Percentiles rank a stretch among this genome's conserved stretches.
phyloP scores from a whole-genome alignment of 1,284 basidiomycete species.

The Fomitopsis palustris region DNA sequence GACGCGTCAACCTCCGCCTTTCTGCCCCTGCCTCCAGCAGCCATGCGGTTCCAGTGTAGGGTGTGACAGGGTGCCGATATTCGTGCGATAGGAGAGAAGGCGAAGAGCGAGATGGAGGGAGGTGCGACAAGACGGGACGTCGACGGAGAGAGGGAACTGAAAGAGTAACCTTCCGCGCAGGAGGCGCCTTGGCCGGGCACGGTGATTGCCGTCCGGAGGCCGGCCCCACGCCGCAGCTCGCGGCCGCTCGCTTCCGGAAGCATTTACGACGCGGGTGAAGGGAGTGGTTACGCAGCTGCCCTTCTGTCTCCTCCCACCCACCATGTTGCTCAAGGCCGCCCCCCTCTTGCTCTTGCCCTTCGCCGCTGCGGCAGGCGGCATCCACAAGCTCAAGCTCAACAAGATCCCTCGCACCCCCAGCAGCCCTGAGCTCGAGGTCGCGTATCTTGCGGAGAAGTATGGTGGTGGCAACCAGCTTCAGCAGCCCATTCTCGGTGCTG shows the following conservation, averaged over 20 bases:
- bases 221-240: not conserved
- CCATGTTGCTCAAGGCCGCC: constrained; percentile 68
- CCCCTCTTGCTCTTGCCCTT: constrained; percentile 62
- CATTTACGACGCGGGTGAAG: not conserved
- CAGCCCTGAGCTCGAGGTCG: constrained; percentile 72
- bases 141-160: not conserved
- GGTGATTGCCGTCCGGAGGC: not conserved
- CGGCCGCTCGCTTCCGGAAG: not conserved
- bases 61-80: not conserved
- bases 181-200: not conserved
- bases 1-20: constrained; percentile 16
- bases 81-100: not conserved
- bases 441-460: constrained; percentile 89
- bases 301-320: constrained; percentile 35
- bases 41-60: constrained; percentile 8
- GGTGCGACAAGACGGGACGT: not conserved
- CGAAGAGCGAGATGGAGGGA: not conserved
- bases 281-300: constrained; percentile 5
- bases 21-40: constrained; percentile 9
- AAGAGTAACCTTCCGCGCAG: not conserved
- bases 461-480: constrained; percentile 50
- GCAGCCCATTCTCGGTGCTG: constrained; percentile 68
- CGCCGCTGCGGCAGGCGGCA: constrained; percentile 62
- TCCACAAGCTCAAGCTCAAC: constrained; percentile 85
- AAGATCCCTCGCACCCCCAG: constrained; percentile 65